Base-by-base conservation (phyloP, 169 alveolate species). In the Eimeria falciformis region DNA sequence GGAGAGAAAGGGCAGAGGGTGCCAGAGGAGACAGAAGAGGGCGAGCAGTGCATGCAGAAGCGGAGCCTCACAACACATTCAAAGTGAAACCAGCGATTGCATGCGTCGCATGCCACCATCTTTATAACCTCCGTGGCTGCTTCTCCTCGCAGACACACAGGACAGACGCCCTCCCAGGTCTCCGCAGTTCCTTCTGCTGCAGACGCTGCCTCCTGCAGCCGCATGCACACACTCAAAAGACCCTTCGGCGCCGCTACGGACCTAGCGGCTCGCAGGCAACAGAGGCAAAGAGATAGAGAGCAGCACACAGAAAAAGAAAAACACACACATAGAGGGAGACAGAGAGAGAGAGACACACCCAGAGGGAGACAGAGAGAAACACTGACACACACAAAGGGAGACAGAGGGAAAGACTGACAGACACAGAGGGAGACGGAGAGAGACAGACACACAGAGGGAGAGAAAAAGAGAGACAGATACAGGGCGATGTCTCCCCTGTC, bases 81-180 rank as follows among this genome's bases (percentile, higher is more conserved):
- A 29, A 84, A 84, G 83, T 84, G 91, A 27, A 84, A 84, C 91
- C 91, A 84, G 47, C 56, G 81, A 29, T 84, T 84, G 65, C 91
- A 84, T 7, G 91, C 78, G 50, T 84, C 91, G 69, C 91, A 84
- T 0, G 84, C 91, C 14, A 84, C 91, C 91, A 84, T 84, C 46
- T 78, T 78, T 23, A 23, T 58, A 25, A 46, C 68, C 23, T 56
- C 56, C 46, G 75, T 56, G 27, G 81, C 53, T 5, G 71, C 53
- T 56, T 84, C 91, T 25, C 91, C 91, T 6, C 66, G 65, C 45
- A 50, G 55, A 50, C 91, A 84, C 2, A 84, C 83, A 11, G 91
- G 91, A 25, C 91, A 84, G n/a, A 84, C 66, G 27, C 91, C 91
- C 29, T 84, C 91, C 91, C 91, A 84, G 68, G 69, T 11, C 23